These are phyloP conservation scores for Penicillium roqueforti DNA, from an alignment of 495 filamentous ascomycete genomes.

Conservation along the genomic window DNA sequence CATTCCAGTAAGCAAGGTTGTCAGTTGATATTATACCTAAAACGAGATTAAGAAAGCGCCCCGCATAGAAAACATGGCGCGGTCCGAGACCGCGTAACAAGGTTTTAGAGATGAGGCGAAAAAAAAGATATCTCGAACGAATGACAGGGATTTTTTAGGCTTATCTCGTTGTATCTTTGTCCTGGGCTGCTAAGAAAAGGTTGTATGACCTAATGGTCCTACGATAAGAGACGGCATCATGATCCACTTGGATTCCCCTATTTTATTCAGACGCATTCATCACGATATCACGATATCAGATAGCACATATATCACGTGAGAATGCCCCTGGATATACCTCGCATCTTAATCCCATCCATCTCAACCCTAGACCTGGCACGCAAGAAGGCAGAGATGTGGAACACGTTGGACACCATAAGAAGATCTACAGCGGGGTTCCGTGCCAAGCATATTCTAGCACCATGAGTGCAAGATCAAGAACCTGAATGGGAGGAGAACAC, in stretches of 20 bases:
- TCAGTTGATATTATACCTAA: not conserved
- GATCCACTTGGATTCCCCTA: slow-evolving; percentile 1
- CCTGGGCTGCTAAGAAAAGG: not conserved
- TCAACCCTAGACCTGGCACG: too few species aligned
- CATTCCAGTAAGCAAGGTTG: not conserved
- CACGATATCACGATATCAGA: not conserved
- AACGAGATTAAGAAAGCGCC: slow-evolving; percentile 10
- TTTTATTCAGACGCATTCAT: not conserved
- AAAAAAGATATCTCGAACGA: not conserved
- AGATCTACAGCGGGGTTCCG: slow-evolving; percentile 3
- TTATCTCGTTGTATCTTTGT: slow-evolving; percentile 7
- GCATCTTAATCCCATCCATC: too few species aligned
- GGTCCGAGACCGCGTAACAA: slow-evolving; percentile 26
- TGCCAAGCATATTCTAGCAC: not conserved
- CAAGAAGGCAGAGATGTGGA: not conserved
- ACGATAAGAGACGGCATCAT: not conserved
- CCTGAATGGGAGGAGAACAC: not conserved
- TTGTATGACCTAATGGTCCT: not conserved
- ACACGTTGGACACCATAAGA: not conserved
- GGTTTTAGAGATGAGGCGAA: slow-evolving; percentile 4
- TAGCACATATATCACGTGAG: not conserved
- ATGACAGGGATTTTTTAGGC: not conserved
- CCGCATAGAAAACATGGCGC: slow-evolving; percentile 25
- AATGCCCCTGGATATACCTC: too few species aligned
- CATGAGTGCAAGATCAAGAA: not conserved